These are phyloP conservation scores for Scheffersomyces titani DNA, from an alignment of 1,139 yeast species.

Conservation along the genomic window DNA sequence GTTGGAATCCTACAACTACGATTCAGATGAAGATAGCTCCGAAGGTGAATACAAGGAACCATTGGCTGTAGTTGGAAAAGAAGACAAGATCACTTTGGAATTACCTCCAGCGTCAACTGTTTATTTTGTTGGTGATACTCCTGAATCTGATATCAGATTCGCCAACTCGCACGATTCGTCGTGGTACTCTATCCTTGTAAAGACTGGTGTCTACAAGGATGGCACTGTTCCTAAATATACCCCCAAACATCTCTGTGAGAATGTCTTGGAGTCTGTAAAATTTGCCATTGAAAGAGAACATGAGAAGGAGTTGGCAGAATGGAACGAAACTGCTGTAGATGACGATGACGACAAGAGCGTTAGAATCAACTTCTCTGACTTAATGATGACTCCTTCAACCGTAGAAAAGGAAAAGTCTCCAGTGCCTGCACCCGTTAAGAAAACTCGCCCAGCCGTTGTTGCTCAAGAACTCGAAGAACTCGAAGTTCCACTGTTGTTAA, in stretches of 20 bases:
- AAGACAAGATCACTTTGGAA: slow-evolving; percentile 49
- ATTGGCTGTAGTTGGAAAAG: slow-evolving; percentile 29
- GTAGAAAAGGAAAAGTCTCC: slow-evolving; percentile 16
- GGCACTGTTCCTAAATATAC: slow-evolving; percentile 77
- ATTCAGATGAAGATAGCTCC: slow-evolving; percentile 34
- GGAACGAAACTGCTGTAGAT: slow-evolving; percentile 56
- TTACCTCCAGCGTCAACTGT: slow-evolving; percentile 84
- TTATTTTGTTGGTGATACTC: slow-evolving; percentile 91
- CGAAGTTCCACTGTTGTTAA: slow-evolving; percentile 45
- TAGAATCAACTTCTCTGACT: slow-evolving; percentile 48
- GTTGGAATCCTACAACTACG: slow-evolving; percentile 37
- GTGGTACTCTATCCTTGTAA: slow-evolving; percentile 82
- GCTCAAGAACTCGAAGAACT: slow-evolving; percentile 38
- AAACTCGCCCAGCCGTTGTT: slow-evolving; percentile 5
- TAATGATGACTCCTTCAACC: slow-evolving; percentile 51
- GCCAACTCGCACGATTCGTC: slow-evolving; percentile 83
- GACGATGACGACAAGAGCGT: slow-evolving; percentile 32
- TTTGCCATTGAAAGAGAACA: slow-evolving; percentile 84
- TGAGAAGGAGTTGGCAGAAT: slow-evolving; percentile 64
- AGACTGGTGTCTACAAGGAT: slow-evolving; percentile 84
- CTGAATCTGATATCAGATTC: slow-evolving; percentile 84
- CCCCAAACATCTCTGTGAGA: slow-evolving; percentile 71
- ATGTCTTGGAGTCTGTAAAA: slow-evolving; percentile 79
- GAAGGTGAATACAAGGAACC: slow-evolving; percentile 29
- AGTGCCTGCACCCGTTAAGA: not conserved